phyloP scores from a whole-genome alignment of 1,284 basidiomycete species.

The Microstroma glucosiphilum region DNA sequence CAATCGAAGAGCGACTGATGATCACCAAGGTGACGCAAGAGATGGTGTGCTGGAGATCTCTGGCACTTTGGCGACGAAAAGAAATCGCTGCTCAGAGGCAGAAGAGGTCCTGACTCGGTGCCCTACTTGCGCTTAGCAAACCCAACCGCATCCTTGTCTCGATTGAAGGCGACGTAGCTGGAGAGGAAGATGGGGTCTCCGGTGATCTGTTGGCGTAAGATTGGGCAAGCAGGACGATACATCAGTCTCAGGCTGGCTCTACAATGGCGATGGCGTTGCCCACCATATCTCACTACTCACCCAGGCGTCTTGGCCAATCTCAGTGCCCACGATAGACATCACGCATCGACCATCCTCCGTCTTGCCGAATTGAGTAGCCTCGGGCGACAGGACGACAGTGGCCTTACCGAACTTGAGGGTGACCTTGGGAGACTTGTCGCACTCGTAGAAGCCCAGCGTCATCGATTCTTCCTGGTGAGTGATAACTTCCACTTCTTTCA shows the following conservation, averaged over 20 bases:
- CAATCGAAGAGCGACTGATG: too few relatives aligned
- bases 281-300: conserved; percentile 14
- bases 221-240: too few relatives aligned
- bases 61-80: too few relatives aligned
- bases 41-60: too few relatives aligned
- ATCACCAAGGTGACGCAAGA: too few relatives aligned
- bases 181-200: conserved; percentile 50
- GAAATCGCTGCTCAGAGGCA: too few relatives aligned
- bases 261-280: too few relatives aligned
- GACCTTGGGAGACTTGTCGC: conserved; percentile 40
- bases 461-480: conserved; percentile 15
- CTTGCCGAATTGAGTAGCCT: conserved; percentile 32
- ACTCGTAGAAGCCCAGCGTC: conserved; percentile 32
- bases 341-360: conserved; percentile 37
- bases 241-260: too few relatives aligned
- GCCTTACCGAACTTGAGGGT: conserved; percentile 50
- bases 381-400: conserved; percentile 25
- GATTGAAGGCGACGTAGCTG: conserved; percentile 52
- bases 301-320: conserved; percentile 26
- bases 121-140: conserved; percentile 28
- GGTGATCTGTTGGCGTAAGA: conserved; percentile 35
- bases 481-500: conserved; percentile 43
- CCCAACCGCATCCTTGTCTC: conserved; percentile 51
- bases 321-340: conserved; percentile 43
- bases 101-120: not conserved